These are phyloP conservation scores for Medicago truncatula DNA, from an alignment of 306 rosid species.

Conservation along the genomic window MtrunA17r5.0-ANR NC_053047.1:39240001-39240500, in stretches of 20 bases:
- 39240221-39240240: constrained; percentile 67
- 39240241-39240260: constrained; percentile 71
- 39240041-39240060: constrained; percentile 66
- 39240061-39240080: constrained; percentile 25
- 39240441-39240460: neutral
- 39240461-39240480: neutral
- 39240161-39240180: constrained; percentile 62
- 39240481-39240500: constrained; percentile 5
- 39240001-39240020: constrained; percentile 71
- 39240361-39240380: neutral
- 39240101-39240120: constrained; percentile 25
- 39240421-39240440: neutral
- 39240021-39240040: constrained; percentile 83
- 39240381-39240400: neutral
- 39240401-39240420: neutral
- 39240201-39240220: constrained; percentile 67
- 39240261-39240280: constrained; percentile 36
- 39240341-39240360: neutral
- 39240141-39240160: constrained; percentile 75
- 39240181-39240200: constrained; percentile 81
- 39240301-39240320: neutral
- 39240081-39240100: constrained; percentile 33
- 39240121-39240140: constrained; percentile 53
- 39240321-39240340: neutral
- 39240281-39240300: neutral